A percentile compares a stretch with the other conserved stretches of the same genome.
Evolutionary conservation across 2,329 filamentous ascomycete genomes (phyloP).

Genomic region (Calonectria leucothoes): DNA sequence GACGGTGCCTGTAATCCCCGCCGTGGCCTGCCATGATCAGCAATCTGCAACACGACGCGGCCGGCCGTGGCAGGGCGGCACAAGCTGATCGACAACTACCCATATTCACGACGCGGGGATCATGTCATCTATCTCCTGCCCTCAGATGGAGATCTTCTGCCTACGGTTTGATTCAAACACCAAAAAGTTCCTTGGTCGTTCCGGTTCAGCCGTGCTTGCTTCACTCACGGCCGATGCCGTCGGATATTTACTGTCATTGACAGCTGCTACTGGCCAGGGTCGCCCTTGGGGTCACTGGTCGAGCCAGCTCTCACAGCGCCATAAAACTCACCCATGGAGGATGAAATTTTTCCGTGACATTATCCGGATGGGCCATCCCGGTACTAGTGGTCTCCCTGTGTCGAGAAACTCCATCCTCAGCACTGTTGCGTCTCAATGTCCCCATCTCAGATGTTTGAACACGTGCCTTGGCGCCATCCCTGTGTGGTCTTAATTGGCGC

Average conservation of each 20-base stretch:
- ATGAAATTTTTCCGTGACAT: conserved; percentile 3
- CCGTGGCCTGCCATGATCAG: conserved; percentile 10
- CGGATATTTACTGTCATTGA: conserved; percentile 20
- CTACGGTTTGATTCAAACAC: not conserved
- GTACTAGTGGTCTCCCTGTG: not conserved
- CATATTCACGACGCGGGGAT: conserved; percentile 8
- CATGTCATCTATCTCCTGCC: conserved; percentile 12
- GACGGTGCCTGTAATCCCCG: conserved; percentile 7
- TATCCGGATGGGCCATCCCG: not conserved
- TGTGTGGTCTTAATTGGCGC: conserved; percentile 6
- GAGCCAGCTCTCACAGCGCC: not conserved
- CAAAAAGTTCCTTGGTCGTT: not conserved
- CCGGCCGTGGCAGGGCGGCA: conserved; percentile 8
- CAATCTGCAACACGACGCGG: conserved; percentile 8
- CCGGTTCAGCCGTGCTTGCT: conserved; percentile 12
- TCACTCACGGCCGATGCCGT: conserved; percentile 4
- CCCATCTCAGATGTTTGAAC: not conserved
- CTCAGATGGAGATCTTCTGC: conserved; percentile 9
- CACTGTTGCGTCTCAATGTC: not conserved
- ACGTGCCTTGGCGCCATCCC: conserved; percentile 8
- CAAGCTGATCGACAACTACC: conserved; percentile 10
- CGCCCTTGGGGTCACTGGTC: not conserved
- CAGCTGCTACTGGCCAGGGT: conserved; percentile 15
- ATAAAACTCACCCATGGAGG: conserved; percentile 14
- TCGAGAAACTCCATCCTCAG: not conserved